Evolutionary conservation across 257 asterid genomes (phyloP), one percentile per base, ranked within the genome.

Genomic region (Jacaranda mimosifolia): DNA sequence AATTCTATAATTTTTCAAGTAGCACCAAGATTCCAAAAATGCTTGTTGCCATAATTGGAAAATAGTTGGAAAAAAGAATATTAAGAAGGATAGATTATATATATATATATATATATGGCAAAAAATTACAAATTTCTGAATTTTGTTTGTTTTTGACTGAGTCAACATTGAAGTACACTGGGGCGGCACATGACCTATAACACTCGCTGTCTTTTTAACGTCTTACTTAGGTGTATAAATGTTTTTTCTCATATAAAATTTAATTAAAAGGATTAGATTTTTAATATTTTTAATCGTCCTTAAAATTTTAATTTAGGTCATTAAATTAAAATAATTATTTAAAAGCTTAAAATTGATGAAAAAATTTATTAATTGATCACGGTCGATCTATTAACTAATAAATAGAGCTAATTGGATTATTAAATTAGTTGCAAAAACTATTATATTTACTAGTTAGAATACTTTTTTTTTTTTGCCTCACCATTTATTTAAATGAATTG

Each of bases 91-190:
- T 56, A 56, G 3, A 35, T 4, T 5, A n/a, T 19, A 3, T 19
- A 4, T 15, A 55, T 58, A n/a, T n/a, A n/a, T n/a, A n/a, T n/a
- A n/a, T n/a, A n/a, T 39, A 10, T 21, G 46, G 45, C 32, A 49
- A 17, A 51, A 49, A 74, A 21, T 52, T 26, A 36, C 19, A 5
- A 76, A 59, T 46, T 68, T 64, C 13, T 65, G 65, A 56, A 65
- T 5, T 74, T 7, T 59, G 67, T 75, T 70, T 19, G 76, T 51
- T 49, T 59, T 18, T 76, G 84, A 81, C 75, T 63, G 3, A 64
- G 84, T 75, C 84, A 80, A 76, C 70, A 45, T 45, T 81, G 49
- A 55, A 76, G 84, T 81, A 70, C 81, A 70, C 15, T 45, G 32
- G 51, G 67, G 49, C 72, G 53, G 49, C 72, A 52, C 76, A 66